phyloP scores from a whole-genome alignment of 2,329 filamentous ascomycete species.

The Colletotrichum sp. region DNA sequence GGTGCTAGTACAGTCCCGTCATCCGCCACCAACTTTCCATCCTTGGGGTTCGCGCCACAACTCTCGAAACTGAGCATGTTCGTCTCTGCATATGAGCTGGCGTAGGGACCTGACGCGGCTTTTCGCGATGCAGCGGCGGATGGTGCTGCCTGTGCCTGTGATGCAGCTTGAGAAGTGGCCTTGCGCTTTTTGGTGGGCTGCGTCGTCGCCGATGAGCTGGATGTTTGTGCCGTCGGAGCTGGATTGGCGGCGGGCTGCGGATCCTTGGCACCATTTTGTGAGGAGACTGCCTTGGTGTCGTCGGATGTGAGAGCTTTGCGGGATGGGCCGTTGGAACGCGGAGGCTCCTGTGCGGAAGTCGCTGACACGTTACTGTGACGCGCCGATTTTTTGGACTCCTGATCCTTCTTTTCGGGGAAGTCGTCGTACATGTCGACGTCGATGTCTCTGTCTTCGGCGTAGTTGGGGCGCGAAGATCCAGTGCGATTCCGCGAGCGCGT shows the following conservation, averaged over 20 bases:
- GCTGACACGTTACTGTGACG: slow-evolving; percentile 47
- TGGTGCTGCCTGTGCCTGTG: slow-evolving; percentile 22
- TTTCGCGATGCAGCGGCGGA: slow-evolving; percentile 37
- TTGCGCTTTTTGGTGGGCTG: slow-evolving; percentile 83
- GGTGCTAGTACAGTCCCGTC: slow-evolving; percentile 83
- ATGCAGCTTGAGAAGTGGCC: slow-evolving; percentile 51
- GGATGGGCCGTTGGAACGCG: slow-evolving; percentile 35
- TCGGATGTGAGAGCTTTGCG: slow-evolving; percentile 46
- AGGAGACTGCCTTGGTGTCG: slow-evolving; percentile 39
- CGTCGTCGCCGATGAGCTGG: slow-evolving; percentile 53
- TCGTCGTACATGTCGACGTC: slow-evolving; percentile 86
- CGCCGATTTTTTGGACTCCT: slow-evolving; percentile 62
- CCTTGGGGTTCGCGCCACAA: slow-evolving; percentile 69
- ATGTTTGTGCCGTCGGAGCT: slow-evolving; percentile 36
- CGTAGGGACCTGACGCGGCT: slow-evolving; percentile 36
- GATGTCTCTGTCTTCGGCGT: slow-evolving; percentile 91
- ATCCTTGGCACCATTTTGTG: slow-evolving; percentile 43
- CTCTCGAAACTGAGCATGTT: slow-evolving; percentile 91
- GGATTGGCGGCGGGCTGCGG: slow-evolving; percentile 27
- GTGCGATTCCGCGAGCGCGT: slow-evolving; percentile 92
- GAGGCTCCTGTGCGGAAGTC: slow-evolving; percentile 40
- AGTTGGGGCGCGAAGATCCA: slow-evolving; percentile 83
- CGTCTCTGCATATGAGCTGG: slow-evolving; percentile 61
- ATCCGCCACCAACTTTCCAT: slow-evolving; percentile 84
- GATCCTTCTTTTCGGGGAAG: slow-evolving; percentile 59